Conservation (phyloP, 2,329 filamentous ascomycete species). For the Aureobasidium zeae region DNA sequence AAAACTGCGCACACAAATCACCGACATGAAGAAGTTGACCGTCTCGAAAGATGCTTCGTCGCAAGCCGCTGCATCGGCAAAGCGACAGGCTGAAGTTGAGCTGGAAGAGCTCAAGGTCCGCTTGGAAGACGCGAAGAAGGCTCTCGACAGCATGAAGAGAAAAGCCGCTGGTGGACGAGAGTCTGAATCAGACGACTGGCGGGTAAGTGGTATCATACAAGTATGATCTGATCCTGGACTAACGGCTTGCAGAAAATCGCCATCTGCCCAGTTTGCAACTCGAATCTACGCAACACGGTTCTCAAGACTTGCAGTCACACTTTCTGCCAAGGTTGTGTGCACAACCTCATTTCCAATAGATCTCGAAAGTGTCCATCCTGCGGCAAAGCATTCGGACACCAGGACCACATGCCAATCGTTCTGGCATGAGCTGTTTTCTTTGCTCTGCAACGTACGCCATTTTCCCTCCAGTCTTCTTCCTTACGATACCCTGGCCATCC, state of each 20-base stretch:
- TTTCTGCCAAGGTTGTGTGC: slow-evolving; percentile 85
- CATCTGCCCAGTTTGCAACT: slow-evolving; percentile 85
- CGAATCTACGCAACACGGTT: slow-evolving; percentile 86
- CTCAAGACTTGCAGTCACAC: slow-evolving; percentile 92
- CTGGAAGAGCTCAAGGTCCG: slow-evolving; percentile 70
- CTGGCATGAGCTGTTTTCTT: slow-evolving; percentile 18
- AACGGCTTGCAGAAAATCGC: slow-evolving; percentile 53
- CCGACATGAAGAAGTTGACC: slow-evolving; percentile 64
- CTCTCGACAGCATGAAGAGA: slow-evolving; percentile 74
- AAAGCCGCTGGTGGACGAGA: slow-evolving; percentile 67
- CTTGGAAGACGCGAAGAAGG: slow-evolving; percentile 69
- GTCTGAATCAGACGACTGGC: slow-evolving; percentile 67
- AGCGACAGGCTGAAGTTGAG: slow-evolving; percentile 57
- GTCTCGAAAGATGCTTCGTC: slow-evolving; percentile 65
- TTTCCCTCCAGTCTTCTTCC: neutral
- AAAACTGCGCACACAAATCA: slow-evolving; percentile 62
- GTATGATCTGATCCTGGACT: neutral
- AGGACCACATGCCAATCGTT: slow-evolving; percentile 65
- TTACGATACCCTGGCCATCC: slow-evolving; percentile 8
- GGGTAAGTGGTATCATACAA: slow-evolving; percentile 50
- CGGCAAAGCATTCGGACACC: slow-evolving; percentile 80
- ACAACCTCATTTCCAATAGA: slow-evolving; percentile 78
- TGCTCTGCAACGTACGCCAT: neutral
- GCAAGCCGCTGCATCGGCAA: slow-evolving; percentile 52
- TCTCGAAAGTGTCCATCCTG: slow-evolving; percentile 95